Percentiles rank a stretch among this genome's conserved stretches.
These are phyloP conservation scores for Leccinum rimulosum DNA, from an alignment of 768 basidiomycete species.

Conservation along the genomic window DNA sequence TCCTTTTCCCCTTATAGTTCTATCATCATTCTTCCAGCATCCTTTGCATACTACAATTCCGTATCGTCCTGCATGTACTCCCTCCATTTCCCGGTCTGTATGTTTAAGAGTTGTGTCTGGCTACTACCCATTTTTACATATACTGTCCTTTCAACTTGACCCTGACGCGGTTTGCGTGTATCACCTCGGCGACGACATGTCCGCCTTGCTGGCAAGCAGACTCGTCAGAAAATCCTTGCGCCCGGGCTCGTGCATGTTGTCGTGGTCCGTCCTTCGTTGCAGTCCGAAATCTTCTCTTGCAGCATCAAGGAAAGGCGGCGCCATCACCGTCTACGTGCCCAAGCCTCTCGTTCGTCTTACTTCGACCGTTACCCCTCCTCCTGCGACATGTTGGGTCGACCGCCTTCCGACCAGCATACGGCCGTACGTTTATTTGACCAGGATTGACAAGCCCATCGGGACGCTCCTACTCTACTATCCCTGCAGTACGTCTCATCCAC, in stretches of 20 bases:
- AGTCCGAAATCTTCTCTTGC: background rate
- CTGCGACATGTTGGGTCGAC: constrained; percentile 61
- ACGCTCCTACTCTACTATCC: constrained; percentile 90
- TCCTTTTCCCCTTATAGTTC: constrained; percentile 2
- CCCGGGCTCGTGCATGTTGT: background rate
- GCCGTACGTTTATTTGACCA: constrained; percentile 84
- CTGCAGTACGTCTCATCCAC: constrained; percentile 61
- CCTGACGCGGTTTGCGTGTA: background rate
- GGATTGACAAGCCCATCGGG: constrained; percentile 96
- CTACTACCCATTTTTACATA: constrained; percentile 7
- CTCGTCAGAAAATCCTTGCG: constrained; percentile 3
- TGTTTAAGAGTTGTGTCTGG: constrained; percentile 12
- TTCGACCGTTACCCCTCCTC: constrained; percentile 19
- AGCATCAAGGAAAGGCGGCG: background rate
- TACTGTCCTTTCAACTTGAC: background rate
- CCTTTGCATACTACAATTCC: constrained; percentile 27
- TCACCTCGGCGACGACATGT: constrained; percentile 7
- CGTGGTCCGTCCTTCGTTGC: background rate
- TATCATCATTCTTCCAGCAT: constrained; percentile 27
- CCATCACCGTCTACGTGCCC: background rate
- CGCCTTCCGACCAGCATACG: constrained; percentile 52
- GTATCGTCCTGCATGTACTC: constrained; percentile 29
- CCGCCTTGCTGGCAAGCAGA: constrained; percentile 3
- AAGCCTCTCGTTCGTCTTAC: constrained; percentile 14
- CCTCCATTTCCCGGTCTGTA: constrained; percentile 15